These are phyloP conservation scores for Russula foetens DNA, from an alignment of 768 basidiomycete genomes.

Conservation along the genomic window DNA sequence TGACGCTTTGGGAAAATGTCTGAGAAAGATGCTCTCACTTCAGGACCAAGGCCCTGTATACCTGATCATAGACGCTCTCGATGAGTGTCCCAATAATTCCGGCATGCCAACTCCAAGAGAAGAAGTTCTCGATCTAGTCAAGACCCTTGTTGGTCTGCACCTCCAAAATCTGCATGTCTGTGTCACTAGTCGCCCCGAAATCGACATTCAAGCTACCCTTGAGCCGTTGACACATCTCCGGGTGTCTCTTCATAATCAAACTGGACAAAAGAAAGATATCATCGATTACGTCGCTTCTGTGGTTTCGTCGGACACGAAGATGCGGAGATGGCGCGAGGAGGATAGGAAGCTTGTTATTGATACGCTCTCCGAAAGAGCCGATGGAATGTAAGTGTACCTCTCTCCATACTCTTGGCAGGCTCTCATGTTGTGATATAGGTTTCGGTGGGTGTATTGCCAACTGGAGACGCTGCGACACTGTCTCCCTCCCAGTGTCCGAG, in stretches of 20 bases:
- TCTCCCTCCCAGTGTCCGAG: neutral
- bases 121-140: neutral
- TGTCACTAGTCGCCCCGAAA: neutral
- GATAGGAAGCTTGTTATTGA: neutral
- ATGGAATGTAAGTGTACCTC: neutral
- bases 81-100: neutral
- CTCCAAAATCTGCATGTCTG: neutral
- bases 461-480: neutral
- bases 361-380: neutral
- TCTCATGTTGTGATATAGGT: neutral
- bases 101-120: neutral
- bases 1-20: neutral
- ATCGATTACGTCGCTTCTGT: neutral
- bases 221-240: neutral
- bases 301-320: neutral
- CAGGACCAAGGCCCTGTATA: neutral
- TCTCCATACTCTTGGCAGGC: neutral
- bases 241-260: conserved; percentile 2
- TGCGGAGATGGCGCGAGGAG: conserved; percentile 8
- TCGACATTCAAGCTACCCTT: neutral
- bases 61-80: neutral
- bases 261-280: conserved; percentile 1
- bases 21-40: neutral
- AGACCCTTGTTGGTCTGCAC: neutral
- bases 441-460: neutral